Evolutionary conservation across 2,329 filamentous ascomycete species (phyloP), one percentile per base, ranked within the genome.

Genomic region (Canariomyces notabilis): DNA sequence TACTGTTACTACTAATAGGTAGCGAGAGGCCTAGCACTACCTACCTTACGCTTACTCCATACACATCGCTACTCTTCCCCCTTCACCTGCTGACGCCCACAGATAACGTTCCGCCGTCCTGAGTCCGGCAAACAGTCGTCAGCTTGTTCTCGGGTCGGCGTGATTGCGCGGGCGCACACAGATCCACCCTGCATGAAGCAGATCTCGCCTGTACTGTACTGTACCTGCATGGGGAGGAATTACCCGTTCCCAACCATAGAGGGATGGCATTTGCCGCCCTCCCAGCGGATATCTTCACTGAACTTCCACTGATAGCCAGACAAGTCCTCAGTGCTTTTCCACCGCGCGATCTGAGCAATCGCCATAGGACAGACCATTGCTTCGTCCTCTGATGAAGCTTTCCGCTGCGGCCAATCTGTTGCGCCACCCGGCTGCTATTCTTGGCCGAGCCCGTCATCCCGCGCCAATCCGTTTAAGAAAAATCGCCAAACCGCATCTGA

Each of bases 341-440:
- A 44, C 42, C 43, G 46, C 46, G 39, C 23, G 40, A 49, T 49
- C 46, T 52, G 49, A 39, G 19, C 33, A 18, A 12, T 34, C 38
- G 11, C 49, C 42, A 52, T 49, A 48, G 50, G 44, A 29, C 33
- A 36, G 40, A 8, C 15, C n/a, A 29, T 34, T 33, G n/a, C 15
- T 23, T 22, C 12, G 18, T 11, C 40, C 32, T 35, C 26, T 38
- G 20, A 23, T 38, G 20, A 23, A 23, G 31, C 23, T 19, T 16
- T 21, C 15, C 14, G n/a, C 41, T 36, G 40, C 44, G 47, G 50
- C 50, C 44, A 31, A 31, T 31, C 40, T 37, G 15, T 14, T 18
- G 18, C 37, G 18, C 47, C 47, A 6, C 22, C 18, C 23, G 23
- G 44, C 29, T 53, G 23, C 48, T 53, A 53, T 52, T 52, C 48